Evolutionary conservation across 2,329 filamentous ascomycete genomes (phyloP), one percentile per base, ranked within the genome.

Genomic region (Diaporthe longicolla): DNA sequence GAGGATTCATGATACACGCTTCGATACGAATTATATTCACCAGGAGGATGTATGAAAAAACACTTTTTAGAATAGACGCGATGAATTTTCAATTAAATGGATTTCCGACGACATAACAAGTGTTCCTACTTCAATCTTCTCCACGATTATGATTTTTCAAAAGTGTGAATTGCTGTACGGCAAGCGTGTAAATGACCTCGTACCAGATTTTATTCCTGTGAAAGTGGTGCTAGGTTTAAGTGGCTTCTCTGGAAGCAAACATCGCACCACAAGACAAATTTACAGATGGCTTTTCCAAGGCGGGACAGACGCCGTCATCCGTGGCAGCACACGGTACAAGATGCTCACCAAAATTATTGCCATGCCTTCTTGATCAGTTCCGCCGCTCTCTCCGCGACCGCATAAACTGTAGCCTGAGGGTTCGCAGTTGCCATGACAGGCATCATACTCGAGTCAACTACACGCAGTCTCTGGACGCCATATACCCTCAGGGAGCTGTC

Each of bases 401-500:
- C 70, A 24, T 68, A 68, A 1, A 68, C 70, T 3, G 24, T n/a
- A 32, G 70, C 35, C 48, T 68, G 59, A 21, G 48, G 15, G 15
- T 72, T 72, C 1, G 58, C 70, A 6, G 10, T 65, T 7, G 26
- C 11, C 3, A 66, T 3, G 1, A 72, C 10, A 1, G 82, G 82
- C 71, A 77, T 75, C 24, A 83, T 78, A 75, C 81, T 81, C 71
- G 83, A 9, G 68, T 84, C 83, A 2, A 79, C 83, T 11, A 86
- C 77, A 77, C 85, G 86, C 50, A 87, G 78, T 6, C 82, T 82
- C 70, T 78, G 71, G 0, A 83, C 81, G 0, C 84, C 85, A 71
- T 86, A 82, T 40, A 87, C 85, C 40, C 81, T 83, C 59, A 87
- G 77, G 21, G 81, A 79, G 29, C 76, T 79, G 71, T 87, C 85